A percentile compares a stretch with the other conserved stretches of the same genome.
Evolutionary conservation across 164 flowering plant genomes (phyloP).

Genomic region (Annona cherimola): DNA sequence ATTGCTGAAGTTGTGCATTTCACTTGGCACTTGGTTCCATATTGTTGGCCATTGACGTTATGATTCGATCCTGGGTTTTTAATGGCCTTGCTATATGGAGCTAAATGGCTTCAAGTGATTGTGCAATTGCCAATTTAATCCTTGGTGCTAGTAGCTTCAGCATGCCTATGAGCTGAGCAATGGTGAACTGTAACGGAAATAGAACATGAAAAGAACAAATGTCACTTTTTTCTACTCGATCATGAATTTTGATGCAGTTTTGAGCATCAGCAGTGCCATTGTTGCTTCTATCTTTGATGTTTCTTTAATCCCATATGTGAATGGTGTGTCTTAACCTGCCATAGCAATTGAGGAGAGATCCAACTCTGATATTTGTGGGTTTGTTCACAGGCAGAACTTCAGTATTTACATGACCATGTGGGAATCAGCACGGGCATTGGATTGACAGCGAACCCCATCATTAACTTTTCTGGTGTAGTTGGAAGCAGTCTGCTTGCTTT

Average conservation of each 20-base stretch:
- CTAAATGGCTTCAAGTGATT: background rate
- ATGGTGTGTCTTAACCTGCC: background rate
- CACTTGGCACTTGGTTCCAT: background rate
- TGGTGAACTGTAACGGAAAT: too few species aligned
- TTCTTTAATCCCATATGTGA: too few species aligned
- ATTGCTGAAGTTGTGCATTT: background rate
- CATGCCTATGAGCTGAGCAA: background rate
- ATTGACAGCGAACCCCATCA: conserved; percentile 59
- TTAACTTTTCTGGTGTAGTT: conserved; percentile 65
- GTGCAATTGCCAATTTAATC: too few species aligned
- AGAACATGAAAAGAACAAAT: background rate
- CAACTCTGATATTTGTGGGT: background rate
- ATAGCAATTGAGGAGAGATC: background rate
- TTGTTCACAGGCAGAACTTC: conserved; percentile 48
- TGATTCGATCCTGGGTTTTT: background rate
- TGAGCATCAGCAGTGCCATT: background rate
- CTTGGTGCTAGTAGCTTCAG: background rate
- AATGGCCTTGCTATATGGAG: background rate
- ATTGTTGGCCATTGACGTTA: background rate
- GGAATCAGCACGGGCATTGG: conserved; percentile 72
- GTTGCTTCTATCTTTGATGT: background rate
- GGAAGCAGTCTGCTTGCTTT: conserved; percentile 39
- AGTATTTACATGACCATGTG: conserved; percentile 63
- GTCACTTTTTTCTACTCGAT: background rate
- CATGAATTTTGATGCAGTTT: background rate